Evolutionary conservation across 1,139 yeast genomes (phyloP).

Genomic region (Nakaseomyces uthaithaninus): DNA sequence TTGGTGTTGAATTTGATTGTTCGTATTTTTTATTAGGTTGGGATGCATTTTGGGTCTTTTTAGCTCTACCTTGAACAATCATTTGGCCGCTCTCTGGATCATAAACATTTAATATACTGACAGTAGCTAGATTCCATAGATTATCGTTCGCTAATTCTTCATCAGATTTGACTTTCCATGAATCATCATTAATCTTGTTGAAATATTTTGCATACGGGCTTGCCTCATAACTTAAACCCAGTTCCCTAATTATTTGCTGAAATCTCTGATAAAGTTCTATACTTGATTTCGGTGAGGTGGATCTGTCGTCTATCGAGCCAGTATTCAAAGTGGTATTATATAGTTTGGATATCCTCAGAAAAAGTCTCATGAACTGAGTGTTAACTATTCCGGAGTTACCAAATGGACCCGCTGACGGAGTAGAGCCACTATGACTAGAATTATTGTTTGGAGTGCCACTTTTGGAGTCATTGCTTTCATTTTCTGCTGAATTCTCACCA

Average conservation of each 20-base stretch:
- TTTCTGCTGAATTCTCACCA: constrained; percentile 1
- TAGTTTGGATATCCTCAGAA: constrained; percentile 24
- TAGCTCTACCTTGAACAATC: constrained; percentile 10
- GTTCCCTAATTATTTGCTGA: constrained; percentile 28
- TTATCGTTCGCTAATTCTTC: constrained; percentile 24
- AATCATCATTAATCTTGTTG: constrained; percentile 21
- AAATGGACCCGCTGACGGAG: background rate
- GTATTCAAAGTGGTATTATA: constrained; percentile 25
- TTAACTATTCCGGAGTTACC: constrained; percentile 2
- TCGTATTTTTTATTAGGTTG: background rate
- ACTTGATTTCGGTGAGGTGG: constrained; percentile 29
- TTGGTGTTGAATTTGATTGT: constrained; percentile 4
- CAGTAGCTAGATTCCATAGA: constrained; percentile 28
- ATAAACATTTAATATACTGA: constrained; percentile 24
- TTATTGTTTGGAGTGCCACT: background rate
- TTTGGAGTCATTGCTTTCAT: constrained; percentile 8
- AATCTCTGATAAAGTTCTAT: constrained; percentile 31
- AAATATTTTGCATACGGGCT: constrained; percentile 31
- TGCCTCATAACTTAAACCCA: constrained; percentile 26
- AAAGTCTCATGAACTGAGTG: constrained; percentile 20
- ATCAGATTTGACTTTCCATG: constrained; percentile 29
- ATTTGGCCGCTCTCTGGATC: constrained; percentile 27
- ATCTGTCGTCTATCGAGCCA: constrained; percentile 23
- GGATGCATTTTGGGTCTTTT: background rate
- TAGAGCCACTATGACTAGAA: background rate